Base-by-base conservation (phyloP, 2,329 filamentous ascomycete species). In the Verticillium albo-atrum region DNA sequence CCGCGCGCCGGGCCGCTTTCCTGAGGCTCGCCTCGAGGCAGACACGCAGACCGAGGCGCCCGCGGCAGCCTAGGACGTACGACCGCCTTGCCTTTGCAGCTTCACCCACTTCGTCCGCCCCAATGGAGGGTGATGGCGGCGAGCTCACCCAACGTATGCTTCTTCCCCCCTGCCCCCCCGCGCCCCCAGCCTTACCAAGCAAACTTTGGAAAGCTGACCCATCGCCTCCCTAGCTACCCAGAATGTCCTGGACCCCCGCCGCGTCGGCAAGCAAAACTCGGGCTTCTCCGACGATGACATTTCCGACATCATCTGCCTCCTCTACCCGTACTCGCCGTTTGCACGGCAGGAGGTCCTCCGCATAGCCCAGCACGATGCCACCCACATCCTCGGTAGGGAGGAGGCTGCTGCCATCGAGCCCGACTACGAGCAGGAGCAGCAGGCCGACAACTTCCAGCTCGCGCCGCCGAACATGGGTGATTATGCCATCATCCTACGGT, bases 261-360 rank as follows among this genome's bases (percentile, higher is more conserved):
- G 92, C 58, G 72, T 90, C 62, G 92, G 92, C 59, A 82, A 89
- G 71, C 89, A 91, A 73, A 90, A 91, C 71, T 95, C 91, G 47
- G 91, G 91, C 59, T 87, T 97, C 62, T 89, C 84, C 57, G 89
- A 93, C 66, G 84, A 90, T 64, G 93, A 97, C 71, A 84, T 95
- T 55, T 85, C 91, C 62, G 93, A 97, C 74, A 91, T 97, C 66
- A 85, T 97, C 64, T 96, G 92, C 75, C 87, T 97, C 60, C 82
- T 98, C 28, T 88, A 96, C 66, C 93, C 94, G 12, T 86, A 85
- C 64, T 91, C 92, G 2, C 80, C 85, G 42, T 83, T 84, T 25
- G 91, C 94, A 23, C 87, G 89, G 63, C 79, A 80, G 63, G 90
- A 93, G 66, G 86, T 94, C n/a, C 71, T 74, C 62, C 72, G 75